Percentiles rank a stretch among this genome's conserved stretches.
Evolutionary conservation across 495 filamentous ascomycete species (phyloP).

Genomic region (Achaetomiella virescens): DNA sequence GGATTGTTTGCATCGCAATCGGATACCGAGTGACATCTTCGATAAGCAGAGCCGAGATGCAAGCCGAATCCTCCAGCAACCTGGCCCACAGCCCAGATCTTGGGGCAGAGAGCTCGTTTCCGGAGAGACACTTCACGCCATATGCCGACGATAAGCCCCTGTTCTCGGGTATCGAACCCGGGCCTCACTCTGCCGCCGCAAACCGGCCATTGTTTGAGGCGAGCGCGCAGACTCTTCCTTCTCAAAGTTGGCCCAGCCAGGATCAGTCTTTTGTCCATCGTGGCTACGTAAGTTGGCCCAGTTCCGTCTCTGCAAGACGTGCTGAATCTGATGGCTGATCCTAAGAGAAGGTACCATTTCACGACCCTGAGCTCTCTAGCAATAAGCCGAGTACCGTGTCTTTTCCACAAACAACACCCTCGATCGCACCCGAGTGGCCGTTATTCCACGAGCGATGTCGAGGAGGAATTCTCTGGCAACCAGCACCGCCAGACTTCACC

Average conservation of each 20-base stretch:
- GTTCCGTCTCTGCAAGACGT: not conserved
- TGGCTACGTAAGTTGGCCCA: slow-evolving; percentile 1
- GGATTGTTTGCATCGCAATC: not conserved
- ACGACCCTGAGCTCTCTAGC: not conserved
- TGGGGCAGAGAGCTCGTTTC: slow-evolving; percentile 22
- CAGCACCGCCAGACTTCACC: not conserved
- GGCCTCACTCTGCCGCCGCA: not conserved
- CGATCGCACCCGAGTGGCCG: slow-evolving; percentile 17
- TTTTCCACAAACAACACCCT: not conserved
- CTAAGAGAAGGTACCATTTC: not conserved
- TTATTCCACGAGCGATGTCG: slow-evolving; percentile 3
- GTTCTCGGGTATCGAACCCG: not conserved
- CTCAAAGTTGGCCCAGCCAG: slow-evolving; percentile 4
- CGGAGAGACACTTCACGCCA: slow-evolving; percentile 19
- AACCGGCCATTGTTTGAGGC: slow-evolving; percentile 4
- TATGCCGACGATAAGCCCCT: slow-evolving; percentile 7
- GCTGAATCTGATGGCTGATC: not conserved
- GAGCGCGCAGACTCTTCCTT: not conserved
- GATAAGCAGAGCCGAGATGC: slow-evolving; percentile 14
- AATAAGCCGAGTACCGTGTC: not conserved
- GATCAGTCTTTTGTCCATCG: not conserved
- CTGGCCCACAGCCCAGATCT: slow-evolving; percentile 8
- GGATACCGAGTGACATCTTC: slow-evolving; percentile 6
- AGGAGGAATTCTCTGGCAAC: slow-evolving; percentile 11
- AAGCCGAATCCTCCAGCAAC: slow-evolving; percentile 7